Percentiles rank a stretch among this genome's conserved stretches.
phyloP scores from a whole-genome alignment of 2,329 filamentous ascomycete genomes.

The Bimuria novae-zelandiae region DNA sequence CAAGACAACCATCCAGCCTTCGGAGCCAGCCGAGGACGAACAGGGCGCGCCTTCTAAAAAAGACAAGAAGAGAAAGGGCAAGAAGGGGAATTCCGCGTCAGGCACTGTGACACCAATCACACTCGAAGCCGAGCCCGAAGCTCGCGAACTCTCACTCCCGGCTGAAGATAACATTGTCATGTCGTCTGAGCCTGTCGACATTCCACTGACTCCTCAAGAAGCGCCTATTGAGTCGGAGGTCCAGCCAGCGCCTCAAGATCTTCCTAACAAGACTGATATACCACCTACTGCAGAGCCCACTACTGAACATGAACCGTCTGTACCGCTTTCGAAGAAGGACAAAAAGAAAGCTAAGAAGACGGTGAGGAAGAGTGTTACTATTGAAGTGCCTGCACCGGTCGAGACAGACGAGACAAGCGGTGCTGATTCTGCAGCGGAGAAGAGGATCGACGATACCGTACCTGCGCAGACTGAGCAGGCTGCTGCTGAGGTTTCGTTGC shows the following conservation, averaged over 20 bases:
- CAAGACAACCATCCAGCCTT: background rate
- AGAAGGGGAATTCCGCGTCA: slow-evolving; percentile 3
- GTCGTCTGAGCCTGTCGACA: background rate
- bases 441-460: background rate
- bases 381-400: background rate
- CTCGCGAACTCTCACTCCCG: background rate
- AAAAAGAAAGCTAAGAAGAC: slow-evolving; percentile 22
- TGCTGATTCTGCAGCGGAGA: background rate
- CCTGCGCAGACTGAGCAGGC: background rate
- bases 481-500: background rate
- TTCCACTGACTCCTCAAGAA: background rate
- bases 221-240: background rate
- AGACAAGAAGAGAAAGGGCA: slow-evolving; percentile 9
- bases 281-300: background rate
- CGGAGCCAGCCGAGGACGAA: background rate
- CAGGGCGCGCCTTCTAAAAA: background rate
- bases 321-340: slow-evolving; percentile 1
- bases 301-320: background rate
- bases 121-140: background rate
- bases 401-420: background rate
- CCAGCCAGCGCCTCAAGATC: background rate
- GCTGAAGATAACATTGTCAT: background rate
- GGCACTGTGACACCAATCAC: background rate
- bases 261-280: background rate
- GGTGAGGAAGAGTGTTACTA: background rate